phyloP scores from a whole-genome alignment of 1,284 basidiomycete species.

The Irpex sp. region DNA sequence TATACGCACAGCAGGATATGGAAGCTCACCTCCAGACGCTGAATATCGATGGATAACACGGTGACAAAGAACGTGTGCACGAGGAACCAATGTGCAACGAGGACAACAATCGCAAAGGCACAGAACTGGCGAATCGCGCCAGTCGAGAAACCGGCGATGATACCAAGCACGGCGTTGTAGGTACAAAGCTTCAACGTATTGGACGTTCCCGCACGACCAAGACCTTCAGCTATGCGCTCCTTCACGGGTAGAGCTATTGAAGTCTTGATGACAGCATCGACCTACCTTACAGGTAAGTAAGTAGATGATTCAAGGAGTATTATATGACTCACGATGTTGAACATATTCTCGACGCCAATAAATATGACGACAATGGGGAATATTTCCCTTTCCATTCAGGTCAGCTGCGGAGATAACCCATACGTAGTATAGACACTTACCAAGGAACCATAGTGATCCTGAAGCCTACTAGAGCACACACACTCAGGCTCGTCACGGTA shows the following conservation, averaged over 20 bases:
- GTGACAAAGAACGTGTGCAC: conserved; percentile 91
- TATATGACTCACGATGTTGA: conserved; percentile 65
- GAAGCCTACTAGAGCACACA: conserved; percentile 83
- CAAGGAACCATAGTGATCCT: conserved; percentile 85
- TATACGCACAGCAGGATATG: neutral
- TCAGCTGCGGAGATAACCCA: conserved; percentile 9
- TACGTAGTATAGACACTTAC: conserved; percentile 34
- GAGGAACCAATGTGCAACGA: conserved; percentile 94
- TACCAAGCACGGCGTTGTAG: conserved; percentile 78
- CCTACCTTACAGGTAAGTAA: conserved; percentile 36
- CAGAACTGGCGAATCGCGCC: conserved; percentile 92
- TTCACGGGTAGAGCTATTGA: conserved; percentile 89
- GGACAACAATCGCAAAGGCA: conserved; percentile 87
- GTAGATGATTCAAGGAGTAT: neutral
- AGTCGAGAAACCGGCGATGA: conserved; percentile 73
- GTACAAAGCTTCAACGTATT: conserved; percentile 89
- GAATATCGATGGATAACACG: conserved; percentile 86
- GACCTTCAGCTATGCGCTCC: conserved; percentile 84
- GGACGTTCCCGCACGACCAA: conserved; percentile 83
- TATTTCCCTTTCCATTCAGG: conserved; percentile 53
- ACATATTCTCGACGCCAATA: conserved; percentile 97
- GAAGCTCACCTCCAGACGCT: conserved; percentile 69
- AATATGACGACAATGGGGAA: conserved; percentile 94
- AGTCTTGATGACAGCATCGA: conserved; percentile 86
- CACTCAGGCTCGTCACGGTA: conserved; percentile 89